A percentile compares a stretch with the other conserved stretches of the same genome.
Evolutionary conservation across 495 filamentous ascomycete species (phyloP).

Genomic region (Hyphodiscus hymeniophilus): DNA sequence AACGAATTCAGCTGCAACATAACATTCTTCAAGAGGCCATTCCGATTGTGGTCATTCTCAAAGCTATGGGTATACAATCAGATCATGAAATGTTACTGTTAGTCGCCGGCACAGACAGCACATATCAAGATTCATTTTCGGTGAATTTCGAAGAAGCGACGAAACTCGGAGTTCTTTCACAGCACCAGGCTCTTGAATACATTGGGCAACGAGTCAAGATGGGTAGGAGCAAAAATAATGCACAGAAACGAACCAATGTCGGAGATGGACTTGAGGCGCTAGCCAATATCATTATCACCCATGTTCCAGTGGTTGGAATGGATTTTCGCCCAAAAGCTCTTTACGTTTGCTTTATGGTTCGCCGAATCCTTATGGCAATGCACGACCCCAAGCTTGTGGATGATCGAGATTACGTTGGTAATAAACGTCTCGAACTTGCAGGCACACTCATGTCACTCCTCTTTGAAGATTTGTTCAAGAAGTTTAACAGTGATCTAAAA

Average conservation of each 20-base stretch:
- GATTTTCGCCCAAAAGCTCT: slow-evolving; percentile 93
- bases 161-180: slow-evolving; percentile 74
- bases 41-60: slow-evolving; percentile 84
- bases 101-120: slow-evolving; percentile 71
- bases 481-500: slow-evolving; percentile 80
- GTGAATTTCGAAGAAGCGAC: slow-evolving; percentile 91
- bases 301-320: slow-evolving; percentile 79
- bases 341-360: slow-evolving; percentile 93
- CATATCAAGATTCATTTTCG: slow-evolving; percentile 87
- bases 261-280: slow-evolving; percentile 90
- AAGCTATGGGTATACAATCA: slow-evolving; percentile 87
- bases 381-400: slow-evolving; percentile 84
- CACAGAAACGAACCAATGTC: slow-evolving; percentile 56
- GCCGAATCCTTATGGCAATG: slow-evolving; percentile 86
- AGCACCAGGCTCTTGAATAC: slow-evolving; percentile 91
- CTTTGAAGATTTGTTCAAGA: slow-evolving; percentile 97
- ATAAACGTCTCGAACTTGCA: slow-evolving; percentile 89
- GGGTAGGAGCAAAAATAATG: slow-evolving; percentile 49
- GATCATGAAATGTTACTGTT: slow-evolving; percentile 90
- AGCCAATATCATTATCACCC: slow-evolving; percentile 82
- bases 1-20: slow-evolving; percentile 78
- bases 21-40: slow-evolving; percentile 89
- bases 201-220: slow-evolving; percentile 80
- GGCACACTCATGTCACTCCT: slow-evolving; percentile 91
- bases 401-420: slow-evolving; percentile 95